phyloP scores from a whole-genome alignment of 306 rosid species.

The Cicer cuneatum region DNA sequence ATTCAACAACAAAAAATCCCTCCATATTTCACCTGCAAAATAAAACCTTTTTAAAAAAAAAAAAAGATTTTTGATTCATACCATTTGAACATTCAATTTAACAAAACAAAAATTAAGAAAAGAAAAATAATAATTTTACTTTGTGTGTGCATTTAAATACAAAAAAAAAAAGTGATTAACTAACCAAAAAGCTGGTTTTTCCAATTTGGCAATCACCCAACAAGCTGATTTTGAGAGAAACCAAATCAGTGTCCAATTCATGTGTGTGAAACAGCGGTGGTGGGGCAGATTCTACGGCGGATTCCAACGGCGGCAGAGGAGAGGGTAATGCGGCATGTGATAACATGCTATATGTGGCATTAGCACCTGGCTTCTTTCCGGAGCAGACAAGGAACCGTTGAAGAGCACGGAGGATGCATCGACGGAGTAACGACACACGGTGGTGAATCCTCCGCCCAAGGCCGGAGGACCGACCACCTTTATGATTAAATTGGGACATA shows the following conservation, averaged over 20 bases:
- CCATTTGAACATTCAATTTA: not conserved
- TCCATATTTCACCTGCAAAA: too few species aligned
- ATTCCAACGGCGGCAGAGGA: not conserved
- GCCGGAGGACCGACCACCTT: constrained; percentile 34
- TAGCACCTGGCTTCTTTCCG: constrained; percentile 50
- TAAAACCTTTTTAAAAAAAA: too few species aligned
- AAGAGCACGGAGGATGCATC: constrained; percentile 60
- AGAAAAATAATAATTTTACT: too few species aligned
- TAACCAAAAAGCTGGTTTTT: constrained; percentile 89
- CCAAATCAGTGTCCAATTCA: constrained; percentile 73
- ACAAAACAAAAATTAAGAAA: too few species aligned
- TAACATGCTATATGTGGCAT: constrained; percentile 57
- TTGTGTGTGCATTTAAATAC: too few species aligned
- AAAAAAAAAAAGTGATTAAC: not conserved
- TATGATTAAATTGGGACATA: constrained; percentile 48
- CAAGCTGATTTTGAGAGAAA: constrained; percentile 80
- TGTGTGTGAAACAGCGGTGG: constrained; percentile 36
- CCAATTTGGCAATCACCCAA: constrained; percentile 88
- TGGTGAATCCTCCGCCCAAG: constrained; percentile 49
- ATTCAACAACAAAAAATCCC: not conserved
- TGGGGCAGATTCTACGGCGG: not conserved
- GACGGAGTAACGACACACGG: constrained; percentile 63
- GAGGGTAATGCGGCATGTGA: constrained; percentile 41
- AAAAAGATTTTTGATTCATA: not conserved
- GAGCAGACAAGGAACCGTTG: constrained; percentile 62